phyloP scores from a whole-genome alignment of 345 rosid species.

The Acer campestre region DNA sequence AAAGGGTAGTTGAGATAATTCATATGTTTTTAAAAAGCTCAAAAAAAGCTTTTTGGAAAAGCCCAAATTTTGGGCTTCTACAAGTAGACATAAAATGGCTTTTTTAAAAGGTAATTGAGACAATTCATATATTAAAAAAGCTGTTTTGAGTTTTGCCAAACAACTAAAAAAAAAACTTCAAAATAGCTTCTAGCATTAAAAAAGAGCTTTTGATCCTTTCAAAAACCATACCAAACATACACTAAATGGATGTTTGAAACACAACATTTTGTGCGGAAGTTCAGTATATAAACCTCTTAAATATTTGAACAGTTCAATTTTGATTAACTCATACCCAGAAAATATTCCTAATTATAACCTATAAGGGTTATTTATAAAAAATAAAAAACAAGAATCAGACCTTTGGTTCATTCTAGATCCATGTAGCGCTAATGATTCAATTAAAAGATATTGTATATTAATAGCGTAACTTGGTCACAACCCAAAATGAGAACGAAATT shows the following conservation, averaged over 20 bases:
- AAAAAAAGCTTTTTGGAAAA: no score
- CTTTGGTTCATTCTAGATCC: background rate
- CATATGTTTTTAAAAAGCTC: no score
- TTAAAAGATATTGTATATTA: background rate
- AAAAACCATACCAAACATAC: no score
- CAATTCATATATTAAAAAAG: no score
- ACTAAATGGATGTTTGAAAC: conserved; percentile 14
- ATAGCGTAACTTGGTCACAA: background rate
- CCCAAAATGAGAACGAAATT: background rate
- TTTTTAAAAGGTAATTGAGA: no score
- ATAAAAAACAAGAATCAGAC: background rate
- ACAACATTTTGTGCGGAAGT: background rate
- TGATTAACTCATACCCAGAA: background rate
- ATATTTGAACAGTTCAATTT: background rate
- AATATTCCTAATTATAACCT: background rate
- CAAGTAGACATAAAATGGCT: no score
- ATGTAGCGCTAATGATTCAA: background rate
- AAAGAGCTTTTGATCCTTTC: no score
- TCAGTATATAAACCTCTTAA: background rate
- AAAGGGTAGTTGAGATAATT: no score
- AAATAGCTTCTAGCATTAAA: no score
- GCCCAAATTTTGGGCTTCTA: no score
- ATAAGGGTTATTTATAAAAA: background rate
- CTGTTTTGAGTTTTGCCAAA: no score
- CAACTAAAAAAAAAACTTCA: no score